Percentiles rank a stretch among this genome's conserved stretches.
Conservation (phyloP, 2,329 filamentous ascomycete species). For the Saccharata proteae region DNA sequence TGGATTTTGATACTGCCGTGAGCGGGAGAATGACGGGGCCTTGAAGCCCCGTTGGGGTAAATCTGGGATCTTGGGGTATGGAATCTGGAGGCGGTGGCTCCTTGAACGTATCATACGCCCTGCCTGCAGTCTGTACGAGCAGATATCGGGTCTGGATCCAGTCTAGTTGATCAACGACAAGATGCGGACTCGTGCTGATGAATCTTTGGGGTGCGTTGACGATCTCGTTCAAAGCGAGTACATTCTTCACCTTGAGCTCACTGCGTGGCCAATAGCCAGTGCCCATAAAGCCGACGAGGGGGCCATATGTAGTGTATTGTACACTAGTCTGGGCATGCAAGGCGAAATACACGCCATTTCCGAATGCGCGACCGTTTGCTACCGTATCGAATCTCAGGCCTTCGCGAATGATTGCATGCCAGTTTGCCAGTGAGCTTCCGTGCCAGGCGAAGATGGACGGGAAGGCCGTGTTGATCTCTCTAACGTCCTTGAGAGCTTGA, state of each 20-base stretch:
- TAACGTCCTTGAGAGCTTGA: conserved; percentile 43
- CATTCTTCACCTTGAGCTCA: conserved; percentile 43
- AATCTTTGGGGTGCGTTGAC: conserved; percentile 61
- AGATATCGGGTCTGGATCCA: conserved; percentile 90
- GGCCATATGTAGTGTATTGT: conserved; percentile 32
- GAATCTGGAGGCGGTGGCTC: too few relatives aligned
- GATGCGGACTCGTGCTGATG: conserved; percentile 41
- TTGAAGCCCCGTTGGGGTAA: too few relatives aligned
- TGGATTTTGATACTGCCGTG: too few relatives aligned
- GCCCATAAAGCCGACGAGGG: neutral
- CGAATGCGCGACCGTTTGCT: conserved; percentile 56
- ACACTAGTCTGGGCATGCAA: conserved; percentile 44
- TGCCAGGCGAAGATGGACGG: conserved; percentile 82
- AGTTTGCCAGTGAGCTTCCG: conserved; percentile 63
- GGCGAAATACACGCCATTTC: conserved; percentile 75
- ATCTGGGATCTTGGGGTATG: too few relatives aligned
- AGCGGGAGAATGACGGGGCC: too few relatives aligned
- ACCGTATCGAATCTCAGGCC: conserved; percentile 61
- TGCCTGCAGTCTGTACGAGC: conserved; percentile 42
- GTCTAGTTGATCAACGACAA: conserved; percentile 62
- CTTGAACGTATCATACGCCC: too few relatives aligned
- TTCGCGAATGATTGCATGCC: conserved; percentile 80
- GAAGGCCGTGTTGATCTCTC: conserved; percentile 31
- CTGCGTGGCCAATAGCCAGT: conserved; percentile 51
- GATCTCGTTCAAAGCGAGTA: conserved; percentile 72